Conservation (phyloP, 106 monocot species). For the Acorus calamus region DNA sequence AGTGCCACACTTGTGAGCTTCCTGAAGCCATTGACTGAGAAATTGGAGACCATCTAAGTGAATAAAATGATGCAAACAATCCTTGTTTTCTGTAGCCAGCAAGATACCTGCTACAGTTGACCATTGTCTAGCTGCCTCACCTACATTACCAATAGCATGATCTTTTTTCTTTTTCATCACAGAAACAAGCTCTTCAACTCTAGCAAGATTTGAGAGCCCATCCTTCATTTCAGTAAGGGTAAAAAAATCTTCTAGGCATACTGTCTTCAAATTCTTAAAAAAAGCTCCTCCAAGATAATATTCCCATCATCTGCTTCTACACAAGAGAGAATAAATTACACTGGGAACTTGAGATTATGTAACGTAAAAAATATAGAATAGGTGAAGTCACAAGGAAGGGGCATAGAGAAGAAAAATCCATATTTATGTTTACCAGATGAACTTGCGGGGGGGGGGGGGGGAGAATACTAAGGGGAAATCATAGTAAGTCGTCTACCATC, state of each 20-base stretch:
- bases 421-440: too few relatives aligned
- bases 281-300: too few relatives aligned
- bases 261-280: neutral
- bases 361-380: too few relatives aligned
- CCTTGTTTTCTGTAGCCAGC: slow-evolving; percentile 45
- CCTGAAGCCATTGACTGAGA: slow-evolving; percentile 57
- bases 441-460: too few relatives aligned
- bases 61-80: slow-evolving; percentile 61
- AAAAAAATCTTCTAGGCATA: slow-evolving; percentile 76
- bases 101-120: slow-evolving; percentile 39
- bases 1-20: slow-evolving; percentile 24
- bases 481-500: too few relatives aligned
- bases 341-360: too few relatives aligned
- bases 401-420: too few relatives aligned
- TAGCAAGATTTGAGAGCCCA: slow-evolving; percentile 48
- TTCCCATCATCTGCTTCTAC: too few relatives aligned
- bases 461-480: too few relatives aligned
- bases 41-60: slow-evolving; percentile 55
- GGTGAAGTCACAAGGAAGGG: too few relatives aligned
- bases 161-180: slow-evolving; percentile 44
- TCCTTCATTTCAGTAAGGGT: slow-evolving; percentile 82
- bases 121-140: slow-evolving; percentile 71
- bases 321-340: too few relatives aligned
- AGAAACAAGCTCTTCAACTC: slow-evolving; percentile 72
- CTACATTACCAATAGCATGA: slow-evolving; percentile 15